Base-by-base conservation (phyloP, 495 filamentous ascomycete species). In the Penicillium dipodomyicola region DNA sequence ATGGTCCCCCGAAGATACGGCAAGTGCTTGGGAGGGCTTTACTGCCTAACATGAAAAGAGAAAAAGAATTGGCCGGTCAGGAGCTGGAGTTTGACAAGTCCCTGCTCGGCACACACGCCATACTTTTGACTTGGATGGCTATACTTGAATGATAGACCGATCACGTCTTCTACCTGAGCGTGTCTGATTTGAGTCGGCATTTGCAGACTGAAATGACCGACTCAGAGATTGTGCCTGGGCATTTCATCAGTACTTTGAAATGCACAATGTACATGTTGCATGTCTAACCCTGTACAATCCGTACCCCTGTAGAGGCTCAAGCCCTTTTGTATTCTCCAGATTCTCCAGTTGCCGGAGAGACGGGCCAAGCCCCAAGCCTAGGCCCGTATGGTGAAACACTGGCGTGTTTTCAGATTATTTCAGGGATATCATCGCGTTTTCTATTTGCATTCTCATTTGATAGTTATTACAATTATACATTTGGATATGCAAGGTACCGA, bases 341-440 rank as follows among this genome's bases (percentile, higher is more conserved):
- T 14, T 33, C 11, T 33, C 33, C 40, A 72, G 72, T 75, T 75
- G 69, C 72, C 67, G 27, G 65, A 72, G 72, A 65, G 65, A 73
- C 67, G 14, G 4, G 25, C 55, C 20, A 45, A 29, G 37, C 44
- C 41, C 47, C 32, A 42, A 39, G 51, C 54, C 61, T 46, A 29
- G 42, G 20, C 52, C 42, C 33, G 14, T 29, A 15, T 56, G 58
- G 61, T 77, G 74, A 77, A 77, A 77, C 74, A 74, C 74, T 71
- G 74, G 74, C 67, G 69, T 55, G 65, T 68, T 71, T 63, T 61
- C 30, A 14, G 15, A 39, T 7, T 7, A 39, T 71, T 63, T 61
- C 27, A 11, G n/a, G 43, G 10, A 50, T 25, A 33, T 52, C 54
- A 46, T 63, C 62, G 61, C 57, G 52, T 61, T 56, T 54, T 54